These are phyloP conservation scores for Penstemon barbatus DNA, from an alignment of 257 asterid species.

Conservation along the genomic window DNA sequence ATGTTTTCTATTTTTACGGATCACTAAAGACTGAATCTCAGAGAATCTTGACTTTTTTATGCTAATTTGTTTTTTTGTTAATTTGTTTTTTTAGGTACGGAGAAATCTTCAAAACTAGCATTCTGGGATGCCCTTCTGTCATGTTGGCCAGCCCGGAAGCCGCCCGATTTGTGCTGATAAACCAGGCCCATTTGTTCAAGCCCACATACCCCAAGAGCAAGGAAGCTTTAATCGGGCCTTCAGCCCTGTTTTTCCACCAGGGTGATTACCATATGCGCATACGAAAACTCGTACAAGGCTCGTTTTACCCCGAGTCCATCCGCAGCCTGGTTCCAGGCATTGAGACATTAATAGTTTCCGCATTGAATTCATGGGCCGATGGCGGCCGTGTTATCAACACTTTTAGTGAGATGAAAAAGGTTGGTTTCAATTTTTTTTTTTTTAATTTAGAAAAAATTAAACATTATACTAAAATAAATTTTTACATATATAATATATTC, in stretches of 20 bases:
- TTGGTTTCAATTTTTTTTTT: conserved; percentile 7
- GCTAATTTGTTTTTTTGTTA: not conserved
- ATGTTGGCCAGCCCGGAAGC: conserved; percentile 94
- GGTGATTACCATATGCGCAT: conserved; percentile 74
- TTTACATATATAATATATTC: not conserved
- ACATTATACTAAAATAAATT: too few species aligned
- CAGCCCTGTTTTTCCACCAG: conserved; percentile 82
- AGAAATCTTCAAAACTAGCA: conserved; percentile 75
- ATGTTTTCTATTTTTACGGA: not conserved
- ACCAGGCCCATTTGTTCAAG: conserved; percentile 68
- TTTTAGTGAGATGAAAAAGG: conserved; percentile 72
- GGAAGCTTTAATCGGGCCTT: conserved; percentile 69
- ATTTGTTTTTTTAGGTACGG: conserved; percentile 53
- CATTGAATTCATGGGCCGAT: conserved; percentile 54
- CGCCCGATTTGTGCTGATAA: conserved; percentile 71
- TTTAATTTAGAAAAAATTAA: not conserved
- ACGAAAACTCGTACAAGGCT: conserved; percentile 59
- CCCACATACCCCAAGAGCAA: conserved; percentile 89
- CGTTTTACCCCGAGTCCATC: conserved; percentile 57
- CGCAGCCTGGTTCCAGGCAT: conserved; percentile 48
- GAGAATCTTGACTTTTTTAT: too few species aligned
- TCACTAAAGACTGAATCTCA: too few species aligned
- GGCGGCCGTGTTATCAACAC: conserved; percentile 54
- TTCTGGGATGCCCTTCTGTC: conserved; percentile 80
- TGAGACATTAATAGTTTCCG: conserved; percentile 43